Conservation (phyloP, 2,329 filamentous ascomycete species). For the Trichoderma afroharzianum region DNA sequence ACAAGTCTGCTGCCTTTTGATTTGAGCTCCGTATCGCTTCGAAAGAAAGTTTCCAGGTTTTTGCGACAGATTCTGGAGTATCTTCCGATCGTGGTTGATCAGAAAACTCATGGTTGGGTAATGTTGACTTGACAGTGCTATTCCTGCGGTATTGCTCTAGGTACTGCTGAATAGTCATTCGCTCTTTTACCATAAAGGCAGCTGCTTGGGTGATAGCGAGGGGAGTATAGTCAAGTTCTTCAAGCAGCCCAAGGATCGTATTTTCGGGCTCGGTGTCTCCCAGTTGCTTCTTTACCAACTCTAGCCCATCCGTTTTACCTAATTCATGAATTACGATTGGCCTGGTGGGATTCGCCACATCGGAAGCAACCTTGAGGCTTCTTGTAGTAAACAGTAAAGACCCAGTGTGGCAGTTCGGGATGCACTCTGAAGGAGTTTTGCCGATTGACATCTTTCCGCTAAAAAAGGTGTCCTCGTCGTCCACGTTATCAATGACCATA, state of each 20-base stretch:
- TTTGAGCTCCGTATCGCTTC: conserved; percentile 8
- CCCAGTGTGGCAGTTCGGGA: background rate
- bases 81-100: background rate
- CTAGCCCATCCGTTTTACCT: background rate
- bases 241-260: background rate
- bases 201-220: conserved; percentile 12
- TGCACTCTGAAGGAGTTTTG: conserved; percentile 13
- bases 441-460: background rate
- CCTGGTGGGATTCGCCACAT: background rate
- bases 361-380: background rate
- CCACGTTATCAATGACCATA: conserved; percentile 14
- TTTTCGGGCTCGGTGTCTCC: background rate
- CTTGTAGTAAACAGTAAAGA: conserved; percentile 7
- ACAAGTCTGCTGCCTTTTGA: conserved; percentile 8
- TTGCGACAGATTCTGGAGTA: background rate
- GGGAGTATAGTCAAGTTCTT: conserved; percentile 2
- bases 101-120: conserved; percentile 10
- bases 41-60: conserved; percentile 7
- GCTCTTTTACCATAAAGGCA: conserved; percentile 2
- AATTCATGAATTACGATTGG: background rate
- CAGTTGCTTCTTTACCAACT: background rate
- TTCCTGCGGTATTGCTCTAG: conserved; percentile 2
- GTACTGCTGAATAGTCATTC: background rate
- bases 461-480: conserved; percentile 3
- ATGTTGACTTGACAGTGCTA: background rate